These are phyloP conservation scores for Ormosia semicastrata DNA, from an alignment of 306 rosid genomes.

Conservation along the genomic window DNA sequence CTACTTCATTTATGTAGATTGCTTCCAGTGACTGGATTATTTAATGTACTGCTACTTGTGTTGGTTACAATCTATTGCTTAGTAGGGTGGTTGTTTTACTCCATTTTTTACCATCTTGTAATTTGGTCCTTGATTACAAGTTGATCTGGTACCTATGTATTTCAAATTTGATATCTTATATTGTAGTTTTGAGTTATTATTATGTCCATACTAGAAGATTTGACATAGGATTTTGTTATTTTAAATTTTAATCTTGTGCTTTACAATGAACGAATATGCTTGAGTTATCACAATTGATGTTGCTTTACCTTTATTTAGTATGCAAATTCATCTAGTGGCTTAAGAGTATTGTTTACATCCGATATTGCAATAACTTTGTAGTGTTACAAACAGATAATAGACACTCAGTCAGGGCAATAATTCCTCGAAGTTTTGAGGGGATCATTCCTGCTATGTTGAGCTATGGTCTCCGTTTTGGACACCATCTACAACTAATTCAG, in stretches of 20 bases:
- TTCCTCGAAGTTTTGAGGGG: conserved; percentile 46
- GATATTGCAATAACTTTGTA: conserved; percentile 1
- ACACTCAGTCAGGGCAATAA: conserved; percentile 50
- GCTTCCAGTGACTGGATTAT: background rate
- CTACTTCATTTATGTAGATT: background rate
- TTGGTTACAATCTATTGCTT: background rate
- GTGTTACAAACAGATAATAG: conserved; percentile 46
- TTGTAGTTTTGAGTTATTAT: background rate
- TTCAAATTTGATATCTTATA: background rate
- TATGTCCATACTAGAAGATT: background rate
- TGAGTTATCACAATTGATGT: background rate
- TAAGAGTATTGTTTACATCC: background rate
- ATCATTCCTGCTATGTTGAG: conserved; percentile 56
- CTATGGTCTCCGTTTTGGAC: conserved; percentile 46
- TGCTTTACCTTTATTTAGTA: background rate
- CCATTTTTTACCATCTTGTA: background rate
- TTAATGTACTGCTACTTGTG: background rate
- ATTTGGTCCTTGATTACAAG: background rate
- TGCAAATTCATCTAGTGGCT: background rate
- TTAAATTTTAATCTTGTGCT: background rate
- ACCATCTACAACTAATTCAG: conserved; percentile 38
- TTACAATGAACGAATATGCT: background rate
- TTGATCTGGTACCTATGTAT: background rate
- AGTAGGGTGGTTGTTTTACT: background rate
- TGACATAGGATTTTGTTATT: background rate